Percentiles rank a stretch among this genome's conserved stretches.
These are phyloP conservation scores for Penicillium concentricum DNA, from an alignment of 2,329 filamentous ascomycete species.

Conservation along the genomic window DNA sequence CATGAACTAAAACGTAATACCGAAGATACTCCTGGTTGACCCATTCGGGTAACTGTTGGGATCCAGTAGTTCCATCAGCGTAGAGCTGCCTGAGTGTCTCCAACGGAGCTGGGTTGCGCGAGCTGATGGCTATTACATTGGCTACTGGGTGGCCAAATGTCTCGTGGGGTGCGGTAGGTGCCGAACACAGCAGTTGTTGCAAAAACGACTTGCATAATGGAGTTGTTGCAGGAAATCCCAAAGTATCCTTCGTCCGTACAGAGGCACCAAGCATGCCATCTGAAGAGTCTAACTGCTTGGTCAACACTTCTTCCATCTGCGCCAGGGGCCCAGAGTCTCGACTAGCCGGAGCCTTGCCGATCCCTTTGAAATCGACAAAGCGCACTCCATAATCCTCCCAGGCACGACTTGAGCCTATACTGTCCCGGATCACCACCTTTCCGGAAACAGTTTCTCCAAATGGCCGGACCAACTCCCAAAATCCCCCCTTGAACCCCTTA, in stretches of 20 bases:
- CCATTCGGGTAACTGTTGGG: slow-evolving; percentile 74
- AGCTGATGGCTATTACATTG: slow-evolving; percentile 92
- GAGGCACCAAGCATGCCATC: slow-evolving; percentile 53
- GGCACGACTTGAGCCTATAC: slow-evolving; percentile 74
- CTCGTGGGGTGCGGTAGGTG: slow-evolving; percentile 79
- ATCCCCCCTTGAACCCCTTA: slow-evolving; percentile 80
- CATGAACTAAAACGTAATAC: slow-evolving; percentile 95
- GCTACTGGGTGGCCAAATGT: slow-evolving; percentile 94
- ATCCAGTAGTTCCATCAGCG: slow-evolving; percentile 75
- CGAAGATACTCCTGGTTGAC: slow-evolving; percentile 88
- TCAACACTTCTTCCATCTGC: slow-evolving; percentile 77
- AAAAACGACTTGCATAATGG: slow-evolving; percentile 86
- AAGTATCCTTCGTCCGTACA: slow-evolving; percentile 31
- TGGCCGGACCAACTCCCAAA: slow-evolving; percentile 82
- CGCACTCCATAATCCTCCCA: slow-evolving; percentile 90
- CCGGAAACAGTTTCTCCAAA: slow-evolving; percentile 87
- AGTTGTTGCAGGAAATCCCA: slow-evolving; percentile 53
- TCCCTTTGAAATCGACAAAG: slow-evolving; percentile 67
- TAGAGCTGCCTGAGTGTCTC: slow-evolving; percentile 85
- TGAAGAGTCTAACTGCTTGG: slow-evolving; percentile 73
- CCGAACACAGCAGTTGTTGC: slow-evolving; percentile 74
- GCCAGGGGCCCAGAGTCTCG: slow-evolving; percentile 42
- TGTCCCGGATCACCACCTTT: slow-evolving; percentile 87
- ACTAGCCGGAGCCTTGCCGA: slow-evolving; percentile 36
- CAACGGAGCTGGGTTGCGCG: slow-evolving; percentile 76